Conservation (phyloP, 768 basidiomycete genomes). For the Pilatotrama ljubarskyi region DNA sequence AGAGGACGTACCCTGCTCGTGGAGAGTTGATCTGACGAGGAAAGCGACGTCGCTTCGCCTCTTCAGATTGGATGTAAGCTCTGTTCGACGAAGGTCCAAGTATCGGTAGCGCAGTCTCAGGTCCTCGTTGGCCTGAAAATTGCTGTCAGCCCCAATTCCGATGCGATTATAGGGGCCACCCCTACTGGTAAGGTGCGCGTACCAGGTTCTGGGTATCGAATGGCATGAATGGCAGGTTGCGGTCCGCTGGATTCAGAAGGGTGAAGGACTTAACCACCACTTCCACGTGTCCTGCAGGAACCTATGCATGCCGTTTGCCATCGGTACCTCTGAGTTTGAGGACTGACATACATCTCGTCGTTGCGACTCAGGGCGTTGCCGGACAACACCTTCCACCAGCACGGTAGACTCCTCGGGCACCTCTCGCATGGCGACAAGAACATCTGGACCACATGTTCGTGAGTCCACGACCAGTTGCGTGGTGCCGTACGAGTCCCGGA, state of each 20-base stretch:
- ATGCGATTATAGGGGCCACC: neutral
- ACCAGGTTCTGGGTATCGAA: constrained; percentile 77
- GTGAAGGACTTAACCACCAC: constrained; percentile 68
- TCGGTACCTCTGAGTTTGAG: neutral
- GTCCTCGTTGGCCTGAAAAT: constrained; percentile 76
- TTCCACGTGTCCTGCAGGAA: constrained; percentile 74
- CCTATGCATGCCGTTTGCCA: constrained; percentile 37
- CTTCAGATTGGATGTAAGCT: constrained; percentile 75
- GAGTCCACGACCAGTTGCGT: constrained; percentile 75
- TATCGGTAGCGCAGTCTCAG: constrained; percentile 82
- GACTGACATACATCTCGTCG: constrained; percentile 49
- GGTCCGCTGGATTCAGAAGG: constrained; percentile 77
- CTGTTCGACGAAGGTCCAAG: constrained; percentile 81
- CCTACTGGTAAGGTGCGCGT: constrained; percentile 31
- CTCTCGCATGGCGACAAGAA: constrained; percentile 49
- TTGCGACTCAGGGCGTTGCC: constrained; percentile 59
- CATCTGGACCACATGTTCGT: constrained; percentile 27
- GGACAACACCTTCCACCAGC: constrained; percentile 72
- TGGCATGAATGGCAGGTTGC: constrained; percentile 80
- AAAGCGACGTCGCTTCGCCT: constrained; percentile 83
- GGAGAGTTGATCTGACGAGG: constrained; percentile 68
- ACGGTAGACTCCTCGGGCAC: constrained; percentile 81
- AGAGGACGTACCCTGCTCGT: constrained; percentile 61
- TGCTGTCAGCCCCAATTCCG: constrained; percentile 5
- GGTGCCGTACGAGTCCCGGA: constrained; percentile 76